Percentiles rank a stretch among this genome's conserved stretches.
Conservation (phyloP, 2,329 filamentous ascomycete species). For the Phialophora verrucosa region DNA sequence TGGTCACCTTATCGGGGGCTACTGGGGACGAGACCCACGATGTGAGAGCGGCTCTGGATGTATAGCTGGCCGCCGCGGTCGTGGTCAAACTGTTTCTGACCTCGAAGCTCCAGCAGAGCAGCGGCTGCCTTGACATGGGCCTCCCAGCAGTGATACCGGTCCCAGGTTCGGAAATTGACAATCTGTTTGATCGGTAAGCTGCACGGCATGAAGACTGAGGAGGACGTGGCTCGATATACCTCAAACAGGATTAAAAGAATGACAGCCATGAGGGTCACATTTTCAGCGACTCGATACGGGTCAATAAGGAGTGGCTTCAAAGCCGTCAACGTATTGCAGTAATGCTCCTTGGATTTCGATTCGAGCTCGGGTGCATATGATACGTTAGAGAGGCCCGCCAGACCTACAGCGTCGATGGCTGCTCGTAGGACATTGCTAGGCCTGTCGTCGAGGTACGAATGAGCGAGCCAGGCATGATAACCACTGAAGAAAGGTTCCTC, state of each 20-base stretch:
- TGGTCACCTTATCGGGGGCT: not conserved
- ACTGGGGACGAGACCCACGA: constrained; percentile 19
- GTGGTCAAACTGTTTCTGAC: constrained; percentile 28
- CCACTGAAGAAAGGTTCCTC: constrained; percentile 19
- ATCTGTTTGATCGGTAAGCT: constrained; percentile 12
- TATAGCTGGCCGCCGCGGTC: constrained; percentile 31
- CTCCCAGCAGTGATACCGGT: constrained; percentile 20
- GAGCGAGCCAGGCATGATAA: constrained; percentile 18
- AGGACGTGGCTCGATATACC: constrained; percentile 21
- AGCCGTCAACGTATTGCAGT: constrained; percentile 52
- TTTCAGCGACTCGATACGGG: constrained; percentile 43
- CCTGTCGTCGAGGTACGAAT: constrained; percentile 10
- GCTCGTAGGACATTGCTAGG: constrained; percentile 11
- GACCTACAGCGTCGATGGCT: constrained; percentile 19
- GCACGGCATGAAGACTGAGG: not conserved
- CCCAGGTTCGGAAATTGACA: constrained; percentile 21
- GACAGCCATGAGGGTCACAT: constrained; percentile 48
- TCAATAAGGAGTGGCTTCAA: constrained; percentile 52
- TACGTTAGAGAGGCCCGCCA: constrained; percentile 19
- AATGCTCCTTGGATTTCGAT: constrained; percentile 17
- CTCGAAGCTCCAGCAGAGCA: constrained; percentile 35
- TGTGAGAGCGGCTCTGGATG: constrained; percentile 35
- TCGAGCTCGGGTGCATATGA: constrained; percentile 1
- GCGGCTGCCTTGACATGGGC: constrained; percentile 33
- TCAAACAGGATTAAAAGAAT: constrained; percentile 48